phyloP scores from a whole-genome alignment of 2,329 filamentous ascomycete genomes.

The Grosmannia huntii region DNA sequence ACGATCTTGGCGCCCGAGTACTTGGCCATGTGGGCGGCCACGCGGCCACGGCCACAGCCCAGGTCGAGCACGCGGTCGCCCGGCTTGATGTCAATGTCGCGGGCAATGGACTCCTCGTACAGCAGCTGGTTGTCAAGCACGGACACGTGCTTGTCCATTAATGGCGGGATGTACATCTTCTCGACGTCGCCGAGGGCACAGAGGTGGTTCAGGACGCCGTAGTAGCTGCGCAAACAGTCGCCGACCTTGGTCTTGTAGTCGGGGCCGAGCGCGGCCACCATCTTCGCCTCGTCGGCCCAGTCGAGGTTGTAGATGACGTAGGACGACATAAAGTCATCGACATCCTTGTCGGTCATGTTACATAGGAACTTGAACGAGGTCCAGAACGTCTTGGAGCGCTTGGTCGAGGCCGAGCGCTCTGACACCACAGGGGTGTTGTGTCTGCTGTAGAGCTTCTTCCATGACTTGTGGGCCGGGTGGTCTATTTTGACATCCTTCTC shows the following conservation, averaged over 20 bases:
- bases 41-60: constrained; percentile 38
- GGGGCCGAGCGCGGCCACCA: constrained; percentile 32
- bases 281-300: constrained; percentile 36
- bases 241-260: constrained; percentile 37
- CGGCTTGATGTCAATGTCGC: constrained; percentile 29
- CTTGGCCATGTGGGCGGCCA: constrained; percentile 39
- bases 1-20: constrained; percentile 33
- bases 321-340: constrained; percentile 42
- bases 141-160: constrained; percentile 35
- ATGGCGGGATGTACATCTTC: constrained; percentile 44
- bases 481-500: constrained; percentile 17
- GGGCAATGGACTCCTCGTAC: constrained; percentile 36
- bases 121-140: constrained; percentile 39
- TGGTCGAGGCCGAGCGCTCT: constrained; percentile 31
- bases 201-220: constrained; percentile 40
- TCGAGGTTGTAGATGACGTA: constrained; percentile 44
- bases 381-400: constrained; percentile 36
- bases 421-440: constrained; percentile 14
- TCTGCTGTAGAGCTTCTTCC: constrained; percentile 2
- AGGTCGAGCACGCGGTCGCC: constrained; percentile 37
- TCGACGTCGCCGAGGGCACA: constrained; percentile 43
- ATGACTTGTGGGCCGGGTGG: constrained; percentile 7
- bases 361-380: constrained; percentile 35
- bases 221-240: constrained; percentile 37
- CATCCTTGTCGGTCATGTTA: constrained; percentile 34